Evolutionary conservation across 1,284 basidiomycete species (phyloP).

Genomic region (Leccinum insolens): DNA sequence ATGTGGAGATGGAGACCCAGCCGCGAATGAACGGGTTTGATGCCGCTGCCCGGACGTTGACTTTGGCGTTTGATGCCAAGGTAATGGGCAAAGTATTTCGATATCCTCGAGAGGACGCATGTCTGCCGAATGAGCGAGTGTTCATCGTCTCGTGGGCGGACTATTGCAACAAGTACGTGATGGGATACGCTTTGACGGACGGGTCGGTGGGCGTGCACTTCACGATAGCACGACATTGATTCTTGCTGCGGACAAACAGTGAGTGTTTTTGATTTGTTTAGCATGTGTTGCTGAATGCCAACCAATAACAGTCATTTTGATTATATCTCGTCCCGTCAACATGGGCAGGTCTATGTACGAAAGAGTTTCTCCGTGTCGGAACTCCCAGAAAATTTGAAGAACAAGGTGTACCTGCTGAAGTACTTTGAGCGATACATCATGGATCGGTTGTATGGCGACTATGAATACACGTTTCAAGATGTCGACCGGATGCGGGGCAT

Average conservation of each 20-base stretch:
- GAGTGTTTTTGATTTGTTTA: conserved; percentile 30
- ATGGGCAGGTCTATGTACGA: conserved; percentile 68
- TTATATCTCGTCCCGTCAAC: too few species aligned
- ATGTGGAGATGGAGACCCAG: conserved; percentile 10
- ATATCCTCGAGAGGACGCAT: conserved; percentile 56
- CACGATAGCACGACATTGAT: conserved; percentile 89
- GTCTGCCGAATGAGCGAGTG: conserved; percentile 53
- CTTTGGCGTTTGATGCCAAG: conserved; percentile 69
- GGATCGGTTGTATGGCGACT: conserved; percentile 80
- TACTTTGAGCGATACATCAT: conserved; percentile 95
- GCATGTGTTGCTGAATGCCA: conserved; percentile 6
- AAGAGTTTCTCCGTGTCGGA: conserved; percentile 66
- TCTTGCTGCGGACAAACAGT: conserved; percentile 84
- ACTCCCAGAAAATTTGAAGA: conserved; percentile 79
- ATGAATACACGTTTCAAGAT: conserved; percentile 82
- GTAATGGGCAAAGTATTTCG: conserved; percentile 62
- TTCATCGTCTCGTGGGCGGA: conserved; percentile 99
- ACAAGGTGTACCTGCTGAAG: conserved; percentile 87
- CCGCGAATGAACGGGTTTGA: conserved; percentile 62
- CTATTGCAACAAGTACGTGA: conserved; percentile 98
- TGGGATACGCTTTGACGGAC: conserved; percentile 96
- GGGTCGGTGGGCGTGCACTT: conserved; percentile 95
- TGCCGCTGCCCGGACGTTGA: conserved; percentile 66
- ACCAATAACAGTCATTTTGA: conserved; percentile 72
- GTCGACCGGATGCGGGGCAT: conserved; percentile 72